phyloP scores from a whole-genome alignment of 805 yeast genomes.

The Schizosaccharomyces octosporus region DNA sequence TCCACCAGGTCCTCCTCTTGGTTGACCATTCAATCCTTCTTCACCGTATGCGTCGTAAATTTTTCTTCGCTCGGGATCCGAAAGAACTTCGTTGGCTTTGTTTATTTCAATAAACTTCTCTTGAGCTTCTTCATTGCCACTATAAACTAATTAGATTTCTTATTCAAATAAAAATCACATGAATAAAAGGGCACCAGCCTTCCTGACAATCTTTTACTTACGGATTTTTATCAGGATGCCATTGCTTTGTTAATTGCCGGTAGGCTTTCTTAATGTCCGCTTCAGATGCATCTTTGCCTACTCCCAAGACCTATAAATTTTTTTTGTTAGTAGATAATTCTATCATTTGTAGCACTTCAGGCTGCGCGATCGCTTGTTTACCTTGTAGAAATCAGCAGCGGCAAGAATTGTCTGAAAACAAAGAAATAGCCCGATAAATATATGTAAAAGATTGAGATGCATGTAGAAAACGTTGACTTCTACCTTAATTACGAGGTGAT shows the following conservation, averaged over 20 bases:
- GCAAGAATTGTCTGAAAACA: conserved; percentile 12
- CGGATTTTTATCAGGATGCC: conserved; percentile 86
- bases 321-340: background rate
- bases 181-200: background rate
- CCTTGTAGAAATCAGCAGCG: conserved; percentile 21
- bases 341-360: conserved; percentile 5
- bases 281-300: conserved; percentile 43
- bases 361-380: background rate
- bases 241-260: conserved; percentile 54
- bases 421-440: background rate
- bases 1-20: conserved; percentile 12
- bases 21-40: conserved; percentile 31
- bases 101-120: conserved; percentile 73
- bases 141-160: background rate
- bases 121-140: conserved; percentile 54
- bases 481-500: too few relatives aligned
- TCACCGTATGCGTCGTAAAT: conserved; percentile 58
- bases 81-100: conserved; percentile 72
- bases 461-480: background rate
- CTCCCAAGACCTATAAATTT: conserved; percentile 30
- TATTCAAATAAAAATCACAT: background rate
- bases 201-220: conserved; percentile 3
- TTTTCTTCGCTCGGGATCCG: conserved; percentile 41
- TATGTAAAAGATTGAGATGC: background rate
- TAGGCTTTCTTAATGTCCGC: conserved; percentile 70